Evolutionary conservation across 2,329 filamentous ascomycete genomes (phyloP).

Genomic region (Ophiosphaerella korrae): DNA sequence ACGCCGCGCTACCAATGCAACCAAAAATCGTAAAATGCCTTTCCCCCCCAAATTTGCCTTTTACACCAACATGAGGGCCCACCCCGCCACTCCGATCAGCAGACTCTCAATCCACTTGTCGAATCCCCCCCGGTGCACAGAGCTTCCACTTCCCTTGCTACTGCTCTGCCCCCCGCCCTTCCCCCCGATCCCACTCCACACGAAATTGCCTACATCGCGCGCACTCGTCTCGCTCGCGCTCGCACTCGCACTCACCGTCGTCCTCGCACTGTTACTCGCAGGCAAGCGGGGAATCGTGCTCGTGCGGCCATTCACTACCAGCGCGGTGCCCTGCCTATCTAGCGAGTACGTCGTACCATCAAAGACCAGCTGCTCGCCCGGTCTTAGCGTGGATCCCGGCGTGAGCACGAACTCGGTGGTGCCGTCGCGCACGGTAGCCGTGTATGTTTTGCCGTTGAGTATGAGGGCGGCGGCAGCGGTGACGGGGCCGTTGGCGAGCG

Average conservation of each 20-base stretch:
- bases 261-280: slow-evolving; percentile 33
- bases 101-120: slow-evolving; percentile 34
- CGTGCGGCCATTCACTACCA: slow-evolving; percentile 41
- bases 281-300: slow-evolving; percentile 31
- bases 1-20: too few relatives aligned
- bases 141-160: slow-evolving; percentile 15
- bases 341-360: slow-evolving; percentile 38
- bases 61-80: slow-evolving; percentile 32
- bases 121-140: slow-evolving; percentile 11
- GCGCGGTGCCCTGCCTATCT: slow-evolving; percentile 29
- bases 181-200: slow-evolving; percentile 33
- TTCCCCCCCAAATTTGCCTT: slow-evolving; percentile 1
- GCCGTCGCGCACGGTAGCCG: slow-evolving; percentile 27
- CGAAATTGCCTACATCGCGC: slow-evolving; percentile 25
- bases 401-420: slow-evolving; percentile 33
- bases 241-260: slow-evolving; percentile 17
- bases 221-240: slow-evolving; percentile 6
- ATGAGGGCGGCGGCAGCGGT: slow-evolving; percentile 31
- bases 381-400: slow-evolving; percentile 27
- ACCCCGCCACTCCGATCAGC: slow-evolving; percentile 34
- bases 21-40: not conserved
- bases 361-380: slow-evolving; percentile 29
- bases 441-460: slow-evolving; percentile 34
- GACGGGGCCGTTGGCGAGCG: slow-evolving; percentile 15
- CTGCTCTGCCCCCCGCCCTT: slow-evolving; percentile 1